Evolutionary conservation across 345 rosid species (phyloP), one percentile per base, ranked within the genome.

Genomic region (Bretschneidera sinensis): DNA sequence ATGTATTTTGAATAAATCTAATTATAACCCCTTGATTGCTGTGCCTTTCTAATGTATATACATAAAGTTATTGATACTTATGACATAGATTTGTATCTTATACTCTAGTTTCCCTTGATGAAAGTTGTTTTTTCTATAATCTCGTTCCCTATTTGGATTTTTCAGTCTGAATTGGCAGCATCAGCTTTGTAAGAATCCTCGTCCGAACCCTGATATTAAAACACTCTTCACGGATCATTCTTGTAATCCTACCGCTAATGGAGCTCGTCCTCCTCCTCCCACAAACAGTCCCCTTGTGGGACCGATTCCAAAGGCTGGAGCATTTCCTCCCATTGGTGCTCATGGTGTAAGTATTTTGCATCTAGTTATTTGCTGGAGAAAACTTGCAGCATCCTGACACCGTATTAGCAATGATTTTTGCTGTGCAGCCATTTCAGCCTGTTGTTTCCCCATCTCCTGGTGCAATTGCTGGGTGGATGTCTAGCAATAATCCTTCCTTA

Each of bases 121-220:
- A 21, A 33, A 45, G 11, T 11, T 43, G 20, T 15, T 50, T 43
- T 70, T 57, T 24, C 25, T 64, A 39, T 50, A 69, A 45, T 43
- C 66, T 67, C 57, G 20, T 68, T 48, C 35, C 45, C 5, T 65
- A 1, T 20, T 57, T 52, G 52, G 24, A 21, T 39, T n/a, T 71
- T 69, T 64, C 92, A 87, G 97, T 78, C 76, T 91, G 63, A 91
- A 91, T 63, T 91, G 96, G 97, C 96, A 91, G 75, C 97, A 91
- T 63, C 97, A 91, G 71, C 89, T 91, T 49, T 91, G 97, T 69
- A 91, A 91, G 78, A 91, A 87, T 65, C 97, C 97, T 24, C 81
- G 91, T 71, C 72, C 89, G 51, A 91, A 91, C 67, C 97, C 97
- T 63, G 97, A 91, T 66, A 91, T 91, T 43, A 91, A 91, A 72